Evolutionary conservation across 495 filamentous ascomycete genomes (phyloP).

Genomic region (Penicillium dipodomyicola): DNA sequence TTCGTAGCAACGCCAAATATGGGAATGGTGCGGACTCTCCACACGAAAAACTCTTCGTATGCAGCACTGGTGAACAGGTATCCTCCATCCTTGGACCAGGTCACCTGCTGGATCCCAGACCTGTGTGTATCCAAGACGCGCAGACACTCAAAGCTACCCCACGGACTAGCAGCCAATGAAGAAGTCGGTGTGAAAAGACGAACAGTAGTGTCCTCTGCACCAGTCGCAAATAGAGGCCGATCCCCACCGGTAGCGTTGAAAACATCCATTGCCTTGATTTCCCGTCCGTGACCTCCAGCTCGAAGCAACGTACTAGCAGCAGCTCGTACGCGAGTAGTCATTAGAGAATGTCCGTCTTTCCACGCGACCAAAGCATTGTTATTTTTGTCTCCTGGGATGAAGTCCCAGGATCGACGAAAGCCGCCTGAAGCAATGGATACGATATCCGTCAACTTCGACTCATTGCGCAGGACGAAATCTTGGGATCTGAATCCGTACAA

Average conservation of each 20-base stretch:
- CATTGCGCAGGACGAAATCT: conserved; percentile 77
- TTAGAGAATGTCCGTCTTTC: conserved; percentile 43
- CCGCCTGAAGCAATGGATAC: conserved; percentile 77
- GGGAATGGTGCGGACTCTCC: conserved; percentile 60
- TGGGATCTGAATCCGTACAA: conserved; percentile 79
- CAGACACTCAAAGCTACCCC: conserved; percentile 49
- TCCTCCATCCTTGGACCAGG: conserved; percentile 61
- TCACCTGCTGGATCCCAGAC: conserved; percentile 78
- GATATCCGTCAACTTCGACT: conserved; percentile 61
- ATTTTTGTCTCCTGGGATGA: conserved; percentile 35
- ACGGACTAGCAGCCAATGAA: conserved; percentile 21
- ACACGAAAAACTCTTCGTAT: conserved; percentile 84
- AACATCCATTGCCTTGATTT: conserved; percentile 76
- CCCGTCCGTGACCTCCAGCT: conserved; percentile 76
- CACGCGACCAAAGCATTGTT: conserved; percentile 47
- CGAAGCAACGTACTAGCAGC: conserved; percentile 55
- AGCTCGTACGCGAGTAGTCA: conserved; percentile 47
- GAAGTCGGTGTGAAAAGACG: conserved; percentile 48
- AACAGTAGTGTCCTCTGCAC: conserved; percentile 84
- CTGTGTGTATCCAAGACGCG: conserved; percentile 70
- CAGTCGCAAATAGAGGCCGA: conserved; percentile 63
- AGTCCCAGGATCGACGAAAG: conserved; percentile 68
- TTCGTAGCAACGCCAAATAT: conserved; percentile 56
- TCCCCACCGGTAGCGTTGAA: conserved; percentile 21
- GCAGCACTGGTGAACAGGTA: conserved; percentile 83